A percentile compares a stretch with the other conserved stretches of the same genome.
Evolutionary conservation across 2,329 filamentous ascomycete genomes (phyloP).

Genomic region (Colletotrichum sp.): DNA sequence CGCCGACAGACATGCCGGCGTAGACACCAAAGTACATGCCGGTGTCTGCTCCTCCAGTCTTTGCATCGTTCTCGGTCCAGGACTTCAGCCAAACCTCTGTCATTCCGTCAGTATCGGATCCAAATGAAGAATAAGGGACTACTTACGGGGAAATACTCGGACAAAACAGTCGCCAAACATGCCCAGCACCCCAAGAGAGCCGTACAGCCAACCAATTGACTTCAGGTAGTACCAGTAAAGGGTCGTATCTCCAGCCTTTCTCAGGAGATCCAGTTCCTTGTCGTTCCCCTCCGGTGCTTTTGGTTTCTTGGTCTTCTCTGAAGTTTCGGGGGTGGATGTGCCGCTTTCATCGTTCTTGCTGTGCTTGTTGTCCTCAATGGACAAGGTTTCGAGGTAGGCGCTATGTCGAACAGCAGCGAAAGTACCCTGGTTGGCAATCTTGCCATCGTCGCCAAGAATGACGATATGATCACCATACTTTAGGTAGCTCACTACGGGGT

Average conservation of each 20-base stretch:
- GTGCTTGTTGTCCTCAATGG: not conserved
- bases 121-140: rapidly evolving
- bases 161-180: not conserved
- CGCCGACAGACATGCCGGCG: not conserved
- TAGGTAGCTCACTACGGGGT: not conserved
- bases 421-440: not conserved
- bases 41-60: slow-evolving; percentile 12
- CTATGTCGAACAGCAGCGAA: not conserved
- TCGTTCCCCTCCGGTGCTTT: not conserved
- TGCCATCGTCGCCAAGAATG: not conserved
- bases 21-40: slow-evolving; percentile 32
- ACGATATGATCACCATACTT: not conserved
- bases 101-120: not conserved
- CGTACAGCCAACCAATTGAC: slow-evolving; percentile 5
- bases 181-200: not conserved
- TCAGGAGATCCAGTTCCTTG: not conserved
- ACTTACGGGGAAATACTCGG: slow-evolving; percentile 3
- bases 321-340: not conserved
- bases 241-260: not conserved
- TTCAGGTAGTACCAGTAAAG: slow-evolving; percentile 11
- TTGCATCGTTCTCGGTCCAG: slow-evolving; percentile 21
- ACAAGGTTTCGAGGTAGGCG: not conserved
- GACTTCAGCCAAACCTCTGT: slow-evolving; percentile 17
- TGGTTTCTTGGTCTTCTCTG: not conserved
- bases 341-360: not conserved